Conservation (phyloP, 2,329 filamentous ascomycete species). For the Monosporascus cannonballus region DNA sequence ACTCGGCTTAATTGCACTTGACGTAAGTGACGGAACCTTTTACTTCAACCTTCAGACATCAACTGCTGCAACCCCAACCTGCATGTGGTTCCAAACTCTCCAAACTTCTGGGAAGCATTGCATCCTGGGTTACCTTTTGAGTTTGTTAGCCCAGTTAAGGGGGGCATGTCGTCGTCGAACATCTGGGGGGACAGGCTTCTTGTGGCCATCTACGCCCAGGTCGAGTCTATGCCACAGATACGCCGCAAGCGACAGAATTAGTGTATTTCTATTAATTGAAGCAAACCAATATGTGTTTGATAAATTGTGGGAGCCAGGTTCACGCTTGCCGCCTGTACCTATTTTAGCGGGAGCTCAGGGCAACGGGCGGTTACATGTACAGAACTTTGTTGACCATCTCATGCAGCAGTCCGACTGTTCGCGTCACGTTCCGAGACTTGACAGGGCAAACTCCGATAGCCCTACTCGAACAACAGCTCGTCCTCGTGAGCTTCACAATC, state of each 20-base stretch:
- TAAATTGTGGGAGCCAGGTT: neutral
- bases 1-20: neutral
- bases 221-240: no score
- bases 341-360: neutral
- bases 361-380: neutral
- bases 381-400: neutral
- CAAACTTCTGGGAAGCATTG: no score
- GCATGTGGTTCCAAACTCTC: neutral
- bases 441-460: neutral
- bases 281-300: no score
- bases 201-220: neutral
- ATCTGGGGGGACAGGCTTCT: no score
- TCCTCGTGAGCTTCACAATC: neutral
- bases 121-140: no score
- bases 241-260: no score
- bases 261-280: no score
- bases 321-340: neutral
- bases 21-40: neutral
- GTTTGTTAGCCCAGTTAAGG: no score
- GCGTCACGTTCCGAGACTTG: constrained; percentile 1
- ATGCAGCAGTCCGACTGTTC: neutral
- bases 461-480: neutral
- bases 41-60: neutral
- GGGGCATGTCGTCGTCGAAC: no score
- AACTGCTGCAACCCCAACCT: neutral